Evolutionary conservation across 2,329 filamentous ascomycete species (phyloP), one percentile per base, ranked within the genome.

Genomic region (Penicillium sp.): DNA sequence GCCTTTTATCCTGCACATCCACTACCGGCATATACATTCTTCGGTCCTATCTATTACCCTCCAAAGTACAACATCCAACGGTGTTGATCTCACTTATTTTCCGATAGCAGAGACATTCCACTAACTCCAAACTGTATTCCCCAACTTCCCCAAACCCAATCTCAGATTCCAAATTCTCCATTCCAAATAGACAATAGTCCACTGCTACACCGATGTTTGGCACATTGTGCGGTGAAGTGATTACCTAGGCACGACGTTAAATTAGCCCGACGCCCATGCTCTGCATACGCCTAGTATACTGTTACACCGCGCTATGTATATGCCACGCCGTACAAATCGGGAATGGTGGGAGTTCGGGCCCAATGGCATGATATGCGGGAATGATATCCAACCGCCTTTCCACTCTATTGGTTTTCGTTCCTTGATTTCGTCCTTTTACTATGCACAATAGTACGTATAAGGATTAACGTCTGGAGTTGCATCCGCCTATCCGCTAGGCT

Each of bases 301-400:
- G 55, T 57, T 53, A 57, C 55, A 57, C 55, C 2, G 35, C 49
- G 36, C 42, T 43, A 48, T 53, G 49, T 48, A 48, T 57, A 57
- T 57, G 49, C 55, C 55, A 53, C 35, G 55, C 55, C 38, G 49
- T 27, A 36, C 55, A 29, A 36, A 53, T 57, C n/a, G 29, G 42
- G 55, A 47, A 55, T 19, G 21, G 19, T 23, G 33, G 23, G 6
- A 31, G 21, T 15, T n/a, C 33, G 42, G 33, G 31, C 39, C 29
- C 31, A 29, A 42, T 39, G 38, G 29, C 19, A 35, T 29, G 42
- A 23, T 39, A 41, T 39, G n/a, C 23, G 49, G 33, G 31, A 53
- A 36, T 48, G 42, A 33, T 31, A 48, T 45, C 42, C 42, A 42
- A 29, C 4, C 21, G 6, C 45, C 21, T 48, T 48, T 7, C 3